Evolutionary conservation across 352 stramenopile species (phyloP).

Genomic region (Discostella stelligera): DNA sequence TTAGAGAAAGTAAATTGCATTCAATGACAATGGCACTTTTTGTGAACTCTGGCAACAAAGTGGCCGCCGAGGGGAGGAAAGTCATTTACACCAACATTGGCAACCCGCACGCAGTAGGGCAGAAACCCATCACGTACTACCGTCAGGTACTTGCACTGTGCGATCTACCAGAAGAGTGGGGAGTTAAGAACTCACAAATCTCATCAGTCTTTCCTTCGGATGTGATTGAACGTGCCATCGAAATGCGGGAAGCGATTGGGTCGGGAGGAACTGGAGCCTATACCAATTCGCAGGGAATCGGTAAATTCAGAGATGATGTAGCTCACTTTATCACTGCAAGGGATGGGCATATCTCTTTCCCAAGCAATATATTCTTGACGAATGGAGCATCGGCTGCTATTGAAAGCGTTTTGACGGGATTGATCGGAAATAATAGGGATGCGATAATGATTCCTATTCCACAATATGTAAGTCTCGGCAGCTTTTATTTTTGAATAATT

Average conservation of each 20-base stretch:
- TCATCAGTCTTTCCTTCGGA: slow-evolving; percentile 60
- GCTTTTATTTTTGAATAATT: slow-evolving; percentile 1
- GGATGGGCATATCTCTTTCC: slow-evolving; percentile 88
- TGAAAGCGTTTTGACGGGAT: slow-evolving; percentile 86
- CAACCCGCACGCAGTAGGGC: slow-evolving; percentile 93
- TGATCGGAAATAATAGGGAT: slow-evolving; percentile 73
- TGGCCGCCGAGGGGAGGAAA: slow-evolving; percentile 65
- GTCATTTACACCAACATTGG: slow-evolving; percentile 97
- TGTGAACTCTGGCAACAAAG: slow-evolving; percentile 5
- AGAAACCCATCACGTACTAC: slow-evolving; percentile 90
- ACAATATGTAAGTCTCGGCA: slow-evolving; percentile 86
- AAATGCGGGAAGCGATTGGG: slow-evolving; percentile 59
- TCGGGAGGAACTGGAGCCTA: slow-evolving; percentile 73
- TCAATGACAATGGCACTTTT: not conserved
- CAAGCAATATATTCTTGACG: slow-evolving; percentile 95
- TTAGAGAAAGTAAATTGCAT: no score
- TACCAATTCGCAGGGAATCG: slow-evolving; percentile 72
- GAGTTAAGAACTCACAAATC: slow-evolving; percentile 57
- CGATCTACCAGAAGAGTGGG: slow-evolving; percentile 62
- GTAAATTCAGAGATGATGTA: slow-evolving; percentile 72
- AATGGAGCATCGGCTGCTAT: slow-evolving; percentile 91
- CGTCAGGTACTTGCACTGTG: slow-evolving; percentile 74
- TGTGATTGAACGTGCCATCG: slow-evolving; percentile 64
- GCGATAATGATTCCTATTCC: slow-evolving; percentile 96
- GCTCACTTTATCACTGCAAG: slow-evolving; percentile 78